Percentiles rank a stretch among this genome's conserved stretches.
Evolutionary conservation across 495 filamentous ascomycete genomes (phyloP).

Genomic region (Aspergillus bridgeri): DNA sequence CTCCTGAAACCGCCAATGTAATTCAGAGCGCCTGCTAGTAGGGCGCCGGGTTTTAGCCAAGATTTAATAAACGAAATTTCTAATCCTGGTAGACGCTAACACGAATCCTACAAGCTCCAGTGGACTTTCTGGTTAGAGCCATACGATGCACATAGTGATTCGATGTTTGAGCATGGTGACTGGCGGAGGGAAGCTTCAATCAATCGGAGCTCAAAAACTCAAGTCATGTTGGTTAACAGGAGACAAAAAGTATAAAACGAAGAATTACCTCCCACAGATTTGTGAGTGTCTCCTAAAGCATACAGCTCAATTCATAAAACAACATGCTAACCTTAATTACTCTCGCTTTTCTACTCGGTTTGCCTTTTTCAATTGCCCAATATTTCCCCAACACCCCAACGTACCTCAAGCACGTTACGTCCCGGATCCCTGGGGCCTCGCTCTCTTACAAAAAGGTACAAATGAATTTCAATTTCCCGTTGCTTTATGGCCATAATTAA

Average conservation of each 20-base stretch:
- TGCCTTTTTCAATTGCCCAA: neutral
- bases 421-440: neutral
- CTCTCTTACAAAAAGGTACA: neutral
- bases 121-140: neutral
- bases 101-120: too few species aligned
- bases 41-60: neutral
- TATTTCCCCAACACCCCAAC: neutral
- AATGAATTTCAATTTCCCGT: too few species aligned
- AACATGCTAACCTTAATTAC: neutral
- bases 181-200: too few species aligned
- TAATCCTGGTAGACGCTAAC: neutral
- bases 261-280: too few species aligned
- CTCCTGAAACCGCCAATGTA: neutral
- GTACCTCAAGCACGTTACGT: neutral
- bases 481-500: neutral
- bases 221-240: too few species aligned
- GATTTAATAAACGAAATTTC: neutral
- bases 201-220: too few species aligned
- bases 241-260: too few species aligned
- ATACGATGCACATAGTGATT: neutral
- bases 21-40: neutral
- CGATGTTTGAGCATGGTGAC: neutral
- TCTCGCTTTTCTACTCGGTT: neutral
- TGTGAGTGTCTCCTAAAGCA: too few species aligned
- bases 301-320: neutral